These are phyloP conservation scores for Phanerodontia chrysosporium DNA, from an alignment of 768 basidiomycete genomes.

Conservation along the genomic window DNA sequence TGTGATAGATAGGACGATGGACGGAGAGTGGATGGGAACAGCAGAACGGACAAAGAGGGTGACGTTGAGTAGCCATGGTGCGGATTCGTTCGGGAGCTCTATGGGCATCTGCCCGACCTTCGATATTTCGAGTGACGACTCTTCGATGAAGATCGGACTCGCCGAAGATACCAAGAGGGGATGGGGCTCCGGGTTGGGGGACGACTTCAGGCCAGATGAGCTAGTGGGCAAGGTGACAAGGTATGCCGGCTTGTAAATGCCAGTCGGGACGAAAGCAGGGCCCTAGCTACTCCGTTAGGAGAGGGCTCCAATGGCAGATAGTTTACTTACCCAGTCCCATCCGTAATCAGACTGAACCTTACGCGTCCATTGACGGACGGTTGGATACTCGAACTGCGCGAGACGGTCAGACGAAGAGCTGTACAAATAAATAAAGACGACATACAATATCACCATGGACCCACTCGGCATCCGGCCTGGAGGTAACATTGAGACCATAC, in stretches of 20 bases:
- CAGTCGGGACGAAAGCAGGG: slow-evolving; percentile 53
- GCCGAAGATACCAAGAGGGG: slow-evolving; percentile 22
- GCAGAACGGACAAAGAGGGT: slow-evolving; percentile 46
- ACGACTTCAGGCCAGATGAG: neutral
- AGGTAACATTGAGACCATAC: slow-evolving; percentile 53
- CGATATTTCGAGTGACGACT: slow-evolving; percentile 51
- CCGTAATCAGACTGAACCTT: slow-evolving; percentile 55
- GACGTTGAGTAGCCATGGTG: slow-evolving; percentile 54
- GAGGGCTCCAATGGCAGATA: too few relatives aligned
- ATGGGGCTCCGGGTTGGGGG: slow-evolving; percentile 13
- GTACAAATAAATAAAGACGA: neutral
- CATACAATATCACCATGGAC: neutral
- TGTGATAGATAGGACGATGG: slow-evolving; percentile 40
- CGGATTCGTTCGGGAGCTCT: slow-evolving; percentile 37
- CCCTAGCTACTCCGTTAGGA: slow-evolving; percentile 30
- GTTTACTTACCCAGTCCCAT: slow-evolving; percentile 60
- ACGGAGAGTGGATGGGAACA: slow-evolving; percentile 28
- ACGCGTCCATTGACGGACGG: slow-evolving; percentile 43
- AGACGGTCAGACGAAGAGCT: neutral
- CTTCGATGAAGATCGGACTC: slow-evolving; percentile 40
- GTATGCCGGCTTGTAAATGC: slow-evolving; percentile 53
- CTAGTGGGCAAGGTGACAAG: slow-evolving; percentile 37
- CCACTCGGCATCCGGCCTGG: slow-evolving; percentile 42
- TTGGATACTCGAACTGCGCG: slow-evolving; percentile 47
- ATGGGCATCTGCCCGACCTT: slow-evolving; percentile 45